Evolutionary conservation across 768 basidiomycete genomes (phyloP).

Genomic region (Tricholomella constricta): DNA sequence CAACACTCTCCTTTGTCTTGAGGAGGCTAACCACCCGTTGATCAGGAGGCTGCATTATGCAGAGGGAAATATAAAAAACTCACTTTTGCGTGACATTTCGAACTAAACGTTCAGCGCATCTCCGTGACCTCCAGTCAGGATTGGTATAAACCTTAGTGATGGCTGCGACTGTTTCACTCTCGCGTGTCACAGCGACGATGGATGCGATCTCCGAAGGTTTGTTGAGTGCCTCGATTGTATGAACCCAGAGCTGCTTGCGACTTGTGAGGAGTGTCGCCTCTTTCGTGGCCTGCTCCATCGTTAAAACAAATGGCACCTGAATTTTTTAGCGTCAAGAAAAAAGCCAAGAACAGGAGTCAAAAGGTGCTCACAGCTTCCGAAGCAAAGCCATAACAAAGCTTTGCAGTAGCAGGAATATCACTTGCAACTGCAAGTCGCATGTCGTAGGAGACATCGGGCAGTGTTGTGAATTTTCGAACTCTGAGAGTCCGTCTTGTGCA

Average conservation of each 20-base stretch:
- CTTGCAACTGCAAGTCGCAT: slow-evolving; percentile 4
- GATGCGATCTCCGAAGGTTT: slow-evolving; percentile 9
- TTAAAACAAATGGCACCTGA: slow-evolving; percentile 10
- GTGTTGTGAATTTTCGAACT: slow-evolving; percentile 3
- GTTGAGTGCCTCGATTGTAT: neutral
- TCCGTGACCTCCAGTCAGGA: slow-evolving; percentile 49
- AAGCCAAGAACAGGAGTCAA: neutral
- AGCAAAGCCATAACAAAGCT: slow-evolving; percentile 12
- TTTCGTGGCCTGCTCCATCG: slow-evolving; percentile 2
- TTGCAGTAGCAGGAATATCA: slow-evolving; percentile 5
- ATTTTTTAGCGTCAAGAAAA: neutral
- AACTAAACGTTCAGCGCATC: slow-evolving; percentile 64
- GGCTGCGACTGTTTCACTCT: slow-evolving; percentile 52
- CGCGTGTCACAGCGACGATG: slow-evolving; percentile 43
- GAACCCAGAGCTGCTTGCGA: slow-evolving; percentile 9
- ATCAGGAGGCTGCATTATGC: neutral
- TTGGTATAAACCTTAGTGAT: slow-evolving; percentile 76
- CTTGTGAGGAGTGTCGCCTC: slow-evolving; percentile 5
- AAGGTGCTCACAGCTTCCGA: slow-evolving; percentile 5
- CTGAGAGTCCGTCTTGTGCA: slow-evolving; percentile 7
- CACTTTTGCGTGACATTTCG: slow-evolving; percentile 56
- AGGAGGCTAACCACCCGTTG: slow-evolving; percentile 29
- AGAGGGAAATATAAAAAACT: slow-evolving; percentile 21
- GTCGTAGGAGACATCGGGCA: slow-evolving; percentile 10
- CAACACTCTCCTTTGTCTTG: slow-evolving; percentile 44